Conservation (phyloP, 2,329 filamentous ascomycete species). For the Colletotrichum sp. region DNA sequence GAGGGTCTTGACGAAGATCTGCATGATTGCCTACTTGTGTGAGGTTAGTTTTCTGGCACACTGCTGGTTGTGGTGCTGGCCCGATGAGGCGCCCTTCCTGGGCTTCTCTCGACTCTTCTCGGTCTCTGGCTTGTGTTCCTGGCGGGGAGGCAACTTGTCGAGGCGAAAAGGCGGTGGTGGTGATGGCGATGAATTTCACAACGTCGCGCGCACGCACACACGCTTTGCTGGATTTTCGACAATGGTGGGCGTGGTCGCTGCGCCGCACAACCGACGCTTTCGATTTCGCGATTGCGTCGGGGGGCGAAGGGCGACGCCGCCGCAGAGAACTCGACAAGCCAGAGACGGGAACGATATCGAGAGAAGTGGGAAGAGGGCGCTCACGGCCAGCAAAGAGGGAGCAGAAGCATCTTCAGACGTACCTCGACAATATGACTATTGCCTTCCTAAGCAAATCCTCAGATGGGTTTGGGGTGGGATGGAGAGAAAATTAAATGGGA, state of each 20-base stretch:
- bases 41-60: slow-evolving; percentile 41
- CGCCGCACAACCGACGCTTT: background rate
- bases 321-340: background rate
- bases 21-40: slow-evolving; percentile 68
- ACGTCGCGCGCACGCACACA: background rate
- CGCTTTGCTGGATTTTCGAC: background rate
- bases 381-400: slow-evolving; percentile 22
- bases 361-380: slow-evolving; percentile 8
- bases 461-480: slow-evolving; percentile 47
- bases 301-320: background rate
- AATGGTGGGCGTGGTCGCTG: background rate
- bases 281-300: slow-evolving; percentile 17
- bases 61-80: background rate
- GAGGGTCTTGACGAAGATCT: slow-evolving; percentile 83
- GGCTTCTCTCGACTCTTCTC: background rate
- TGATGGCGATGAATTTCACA: background rate
- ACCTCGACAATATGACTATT: slow-evolving; percentile 67
- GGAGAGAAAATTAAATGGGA: slow-evolving; percentile 28
- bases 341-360: slow-evolving; percentile 15
- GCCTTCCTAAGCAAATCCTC: slow-evolving; percentile 68
- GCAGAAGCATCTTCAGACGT: slow-evolving; percentile 58
- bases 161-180: background rate
- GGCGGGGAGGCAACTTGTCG: background rate
- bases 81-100: background rate
- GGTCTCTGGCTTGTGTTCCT: background rate